These are phyloP conservation scores for Chlamydomonas reinhardtii DNA, from an alignment of 163 green algal species.

Conservation along the genomic window DNA sequence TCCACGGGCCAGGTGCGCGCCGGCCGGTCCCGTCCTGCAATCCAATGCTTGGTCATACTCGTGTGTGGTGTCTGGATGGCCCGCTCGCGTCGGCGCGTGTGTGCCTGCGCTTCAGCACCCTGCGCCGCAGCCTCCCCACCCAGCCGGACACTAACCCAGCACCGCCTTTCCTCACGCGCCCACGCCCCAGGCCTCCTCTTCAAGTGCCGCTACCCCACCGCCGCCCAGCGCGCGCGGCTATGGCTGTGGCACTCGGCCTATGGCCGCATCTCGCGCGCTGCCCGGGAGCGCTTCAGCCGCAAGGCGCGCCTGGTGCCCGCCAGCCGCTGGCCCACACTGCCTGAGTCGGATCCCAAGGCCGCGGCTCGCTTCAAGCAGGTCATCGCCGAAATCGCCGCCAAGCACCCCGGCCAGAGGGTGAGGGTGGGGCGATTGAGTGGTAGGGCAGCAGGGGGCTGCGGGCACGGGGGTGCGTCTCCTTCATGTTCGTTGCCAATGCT, in stretches of 20 bases:
- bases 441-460: neutral
- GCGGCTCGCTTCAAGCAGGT: neutral
- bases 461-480: too few species aligned
- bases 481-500: too few species aligned
- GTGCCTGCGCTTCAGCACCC: too few species aligned
- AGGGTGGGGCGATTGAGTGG: too few species aligned
- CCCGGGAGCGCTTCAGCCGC: neutral
- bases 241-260: slow-evolving; percentile 38
- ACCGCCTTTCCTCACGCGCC: too few species aligned
- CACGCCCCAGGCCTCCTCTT: slow-evolving; percentile 31
- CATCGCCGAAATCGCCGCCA: slow-evolving; percentile 1
- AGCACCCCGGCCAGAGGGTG: slow-evolving; percentile 27
- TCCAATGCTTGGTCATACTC: too few species aligned
- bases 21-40: too few species aligned
- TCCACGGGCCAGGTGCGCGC: slow-evolving; percentile 11
- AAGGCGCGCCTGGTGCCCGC: slow-evolving; percentile 13
- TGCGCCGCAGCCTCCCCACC: too few species aligned
- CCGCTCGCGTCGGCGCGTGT: too few species aligned
- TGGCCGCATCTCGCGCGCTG: neutral
- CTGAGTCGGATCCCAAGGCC: slow-evolving; percentile 1
- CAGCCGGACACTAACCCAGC: too few species aligned
- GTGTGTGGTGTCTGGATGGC: too few species aligned
- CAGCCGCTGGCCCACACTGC: slow-evolving; percentile 7
- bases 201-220: neutral
- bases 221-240: neutral